A percentile compares a stretch with the other conserved stretches of the same genome.
These are phyloP conservation scores for Colletotrichum abscissum DNA, from an alignment of 2,329 filamentous ascomycete genomes.

Conservation along the genomic window DNA sequence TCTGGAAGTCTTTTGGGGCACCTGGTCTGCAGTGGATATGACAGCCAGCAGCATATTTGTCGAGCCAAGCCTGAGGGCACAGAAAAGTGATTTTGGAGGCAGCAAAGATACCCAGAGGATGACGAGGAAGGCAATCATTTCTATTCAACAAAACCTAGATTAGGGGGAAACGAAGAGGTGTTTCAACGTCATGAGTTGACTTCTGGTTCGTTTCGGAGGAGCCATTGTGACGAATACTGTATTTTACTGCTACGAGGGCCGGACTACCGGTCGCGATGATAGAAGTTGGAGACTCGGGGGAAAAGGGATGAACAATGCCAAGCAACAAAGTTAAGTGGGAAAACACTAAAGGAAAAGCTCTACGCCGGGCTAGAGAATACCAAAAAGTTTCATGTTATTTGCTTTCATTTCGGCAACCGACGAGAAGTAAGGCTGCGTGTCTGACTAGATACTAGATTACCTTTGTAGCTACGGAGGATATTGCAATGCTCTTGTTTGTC, in stretches of 20 bases:
- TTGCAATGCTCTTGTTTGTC: too few species aligned
- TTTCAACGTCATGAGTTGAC: not conserved
- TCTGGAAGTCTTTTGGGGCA: not conserved
- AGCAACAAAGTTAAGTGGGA: not conserved
- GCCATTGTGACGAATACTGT: not conserved
- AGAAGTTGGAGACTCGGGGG: not conserved
- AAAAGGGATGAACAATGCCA: not conserved
- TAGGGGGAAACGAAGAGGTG: not conserved
- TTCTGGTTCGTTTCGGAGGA: not conserved
- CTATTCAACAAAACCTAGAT: not conserved
- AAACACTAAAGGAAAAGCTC: not conserved
- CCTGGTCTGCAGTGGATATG: not conserved
- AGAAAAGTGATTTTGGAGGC: not conserved
- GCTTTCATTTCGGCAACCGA: not conserved
- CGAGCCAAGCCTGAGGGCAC: not conserved
- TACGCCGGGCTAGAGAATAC: not conserved
- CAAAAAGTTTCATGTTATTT: not conserved
- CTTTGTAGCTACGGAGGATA: not conserved
- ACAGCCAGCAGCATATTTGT: not conserved
- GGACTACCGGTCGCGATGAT: not conserved
- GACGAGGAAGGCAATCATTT: not conserved
- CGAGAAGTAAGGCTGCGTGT: not conserved
- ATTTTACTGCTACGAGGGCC: not conserved
- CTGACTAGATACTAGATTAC: not conserved
- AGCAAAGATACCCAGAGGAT: conserved; percentile 3